A percentile compares a stretch with the other conserved stretches of the same genome.
phyloP scores from a whole-genome alignment of 768 basidiomycete genomes.

The Strobilomyces dryophilus region DNA sequence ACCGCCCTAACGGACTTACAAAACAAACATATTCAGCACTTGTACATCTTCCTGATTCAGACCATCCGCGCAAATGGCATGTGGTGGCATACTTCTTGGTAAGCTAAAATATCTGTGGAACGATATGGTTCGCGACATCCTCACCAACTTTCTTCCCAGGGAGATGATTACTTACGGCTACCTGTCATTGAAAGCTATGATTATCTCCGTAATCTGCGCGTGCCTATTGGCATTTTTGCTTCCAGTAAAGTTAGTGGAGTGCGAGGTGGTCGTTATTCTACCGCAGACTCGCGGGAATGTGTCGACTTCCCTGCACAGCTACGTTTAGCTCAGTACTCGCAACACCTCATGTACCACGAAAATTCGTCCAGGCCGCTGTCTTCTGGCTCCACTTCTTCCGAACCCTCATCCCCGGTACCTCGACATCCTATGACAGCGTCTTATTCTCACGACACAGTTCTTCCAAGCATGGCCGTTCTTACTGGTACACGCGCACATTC shows the following conservation, averaged over 20 bases:
- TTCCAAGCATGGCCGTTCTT: constrained; percentile 24
- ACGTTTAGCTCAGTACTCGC: constrained; percentile 8
- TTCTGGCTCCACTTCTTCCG: constrained; percentile 13
- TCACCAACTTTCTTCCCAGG: constrained; percentile 36
- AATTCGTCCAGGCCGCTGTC: constrained; percentile 6
- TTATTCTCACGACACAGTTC: constrained; percentile 6
- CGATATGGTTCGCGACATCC: background rate
- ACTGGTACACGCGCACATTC: constrained; percentile 3
- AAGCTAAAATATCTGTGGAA: constrained; percentile 19
- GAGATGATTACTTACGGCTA: constrained; percentile 62
- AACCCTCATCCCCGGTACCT: constrained; percentile 9
- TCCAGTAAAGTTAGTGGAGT: constrained; percentile 55
- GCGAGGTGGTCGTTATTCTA: constrained; percentile 22
- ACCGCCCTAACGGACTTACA: constrained; percentile 76
- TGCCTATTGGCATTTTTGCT: constrained; percentile 68
- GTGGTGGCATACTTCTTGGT: constrained; percentile 81
- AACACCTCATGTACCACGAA: constrained; percentile 11
- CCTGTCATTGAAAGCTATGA: constrained; percentile 75
- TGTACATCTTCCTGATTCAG: constrained; percentile 58
- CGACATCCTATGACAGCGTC: constrained; percentile 5
- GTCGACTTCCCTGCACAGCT: constrained; percentile 9
- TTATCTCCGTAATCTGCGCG: constrained; percentile 61
- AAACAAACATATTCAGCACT: constrained; percentile 84
- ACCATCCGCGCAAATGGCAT: constrained; percentile 71
- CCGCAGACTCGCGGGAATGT: constrained; percentile 16